phyloP scores from a whole-genome alignment of 1,284 basidiomycete genomes.

The Mycosarcoma maydis region DNA sequence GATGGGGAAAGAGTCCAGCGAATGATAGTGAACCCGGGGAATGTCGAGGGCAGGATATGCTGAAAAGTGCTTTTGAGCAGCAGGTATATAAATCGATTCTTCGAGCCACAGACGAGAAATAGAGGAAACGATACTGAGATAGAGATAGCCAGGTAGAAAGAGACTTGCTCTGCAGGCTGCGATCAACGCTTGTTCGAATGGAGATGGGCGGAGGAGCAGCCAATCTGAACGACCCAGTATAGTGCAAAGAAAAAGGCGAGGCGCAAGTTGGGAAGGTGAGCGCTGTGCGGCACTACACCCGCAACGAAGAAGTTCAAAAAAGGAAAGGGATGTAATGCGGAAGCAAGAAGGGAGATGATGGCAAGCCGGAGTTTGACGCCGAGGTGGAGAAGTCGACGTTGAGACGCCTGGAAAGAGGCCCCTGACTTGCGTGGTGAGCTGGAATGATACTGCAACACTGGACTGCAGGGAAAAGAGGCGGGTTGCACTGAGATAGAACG shows the following conservation, averaged over 20 bases:
- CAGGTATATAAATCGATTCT: slow-evolving; percentile 33
- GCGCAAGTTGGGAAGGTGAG: too few relatives aligned
- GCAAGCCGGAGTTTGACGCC: background rate
- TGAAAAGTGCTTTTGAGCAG: slow-evolving; percentile 17
- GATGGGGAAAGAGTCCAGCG: slow-evolving; percentile 4
- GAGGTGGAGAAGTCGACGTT: too few relatives aligned
- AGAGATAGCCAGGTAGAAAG: slow-evolving; percentile 10
- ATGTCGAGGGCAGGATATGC: slow-evolving; percentile 6
- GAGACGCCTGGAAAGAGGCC: too few relatives aligned
- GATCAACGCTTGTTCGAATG: slow-evolving; percentile 3
- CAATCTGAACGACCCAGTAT: background rate
- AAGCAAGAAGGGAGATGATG: too few relatives aligned
- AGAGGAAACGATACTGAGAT: background rate
- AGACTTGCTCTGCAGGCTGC: slow-evolving; percentile 1
- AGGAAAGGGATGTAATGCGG: too few relatives aligned
- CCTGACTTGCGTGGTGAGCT: too few relatives aligned
- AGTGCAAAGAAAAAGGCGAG: too few relatives aligned
- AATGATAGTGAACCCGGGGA: background rate
- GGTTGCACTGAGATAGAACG: too few relatives aligned
- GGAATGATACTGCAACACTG: too few relatives aligned
- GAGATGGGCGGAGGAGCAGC: background rate
- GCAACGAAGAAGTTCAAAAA: too few relatives aligned
- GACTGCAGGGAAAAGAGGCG: too few relatives aligned
- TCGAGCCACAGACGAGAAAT: background rate
- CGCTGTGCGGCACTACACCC: too few relatives aligned